These are phyloP conservation scores for Omphalea diandra DNA, from an alignment of 441 rosid species.

Conservation along the genomic window DNA sequence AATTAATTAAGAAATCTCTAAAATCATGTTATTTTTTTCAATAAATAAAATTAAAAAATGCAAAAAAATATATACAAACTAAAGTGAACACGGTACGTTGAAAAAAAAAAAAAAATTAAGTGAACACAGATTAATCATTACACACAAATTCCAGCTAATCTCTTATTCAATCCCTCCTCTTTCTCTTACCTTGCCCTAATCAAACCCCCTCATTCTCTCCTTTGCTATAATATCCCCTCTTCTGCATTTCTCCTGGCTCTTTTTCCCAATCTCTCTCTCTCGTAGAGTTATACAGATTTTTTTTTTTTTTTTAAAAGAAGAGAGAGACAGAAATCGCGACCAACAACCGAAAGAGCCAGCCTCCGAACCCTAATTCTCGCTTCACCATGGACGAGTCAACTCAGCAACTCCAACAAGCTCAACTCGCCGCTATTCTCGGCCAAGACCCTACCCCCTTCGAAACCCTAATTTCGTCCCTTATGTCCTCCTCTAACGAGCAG, in stretches of 20 bases:
- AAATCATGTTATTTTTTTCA: too few relatives aligned
- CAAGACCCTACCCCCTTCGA: conserved; percentile 84
- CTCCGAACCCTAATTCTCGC: conserved; percentile 22
- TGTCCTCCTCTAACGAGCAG: conserved; percentile 93
- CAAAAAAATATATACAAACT: too few relatives aligned
- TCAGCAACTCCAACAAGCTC: conserved; percentile 82
- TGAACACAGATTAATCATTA: conserved; percentile 13
- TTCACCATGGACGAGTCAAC: conserved; percentile 65
- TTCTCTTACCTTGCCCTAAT: conserved; percentile 27
- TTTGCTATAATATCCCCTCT: conserved; percentile 11
- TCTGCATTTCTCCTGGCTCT: background rate
- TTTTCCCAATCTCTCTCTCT: background rate
- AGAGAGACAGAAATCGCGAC: background rate
- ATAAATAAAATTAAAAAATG: background rate
- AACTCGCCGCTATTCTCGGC: conserved; percentile 79
- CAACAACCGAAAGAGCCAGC: background rate
- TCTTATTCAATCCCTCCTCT: background rate
- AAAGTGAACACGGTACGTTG: too few relatives aligned
- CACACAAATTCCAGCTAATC: conserved; percentile 24
- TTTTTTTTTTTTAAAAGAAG: background rate
- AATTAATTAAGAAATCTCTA: too few relatives aligned
- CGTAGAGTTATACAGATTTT: too few relatives aligned
- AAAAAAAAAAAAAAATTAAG: background rate
- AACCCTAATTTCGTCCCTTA: conserved; percentile 75
- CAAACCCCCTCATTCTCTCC: background rate